Conservation (phyloP, 768 basidiomycete species). For the Termitomyces sp. region DNA sequence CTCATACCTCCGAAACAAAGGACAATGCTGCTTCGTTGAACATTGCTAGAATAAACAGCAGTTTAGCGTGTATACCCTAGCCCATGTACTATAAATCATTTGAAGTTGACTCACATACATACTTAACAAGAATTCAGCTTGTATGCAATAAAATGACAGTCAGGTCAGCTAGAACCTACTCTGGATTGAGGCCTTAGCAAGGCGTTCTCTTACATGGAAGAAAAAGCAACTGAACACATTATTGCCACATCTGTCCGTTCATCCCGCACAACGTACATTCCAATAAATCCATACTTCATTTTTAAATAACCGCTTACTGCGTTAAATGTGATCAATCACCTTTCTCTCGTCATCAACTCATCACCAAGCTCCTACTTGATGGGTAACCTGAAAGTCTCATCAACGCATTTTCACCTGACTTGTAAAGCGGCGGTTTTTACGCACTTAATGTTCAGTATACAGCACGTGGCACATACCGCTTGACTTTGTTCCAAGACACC, state of each 20-base stretch:
- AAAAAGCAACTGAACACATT: background rate
- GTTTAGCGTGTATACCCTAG: conserved; percentile 6
- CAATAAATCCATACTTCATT: background rate
- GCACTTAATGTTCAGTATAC: background rate
- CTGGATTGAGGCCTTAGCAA: background rate
- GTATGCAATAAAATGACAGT: background rate
- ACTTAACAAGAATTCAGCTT: background rate
- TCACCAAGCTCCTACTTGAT: too few species aligned
- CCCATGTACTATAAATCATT: background rate
- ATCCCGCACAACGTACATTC: background rate
- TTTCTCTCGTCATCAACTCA: background rate
- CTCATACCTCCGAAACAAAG: too few species aligned
- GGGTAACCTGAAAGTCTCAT: too few species aligned
- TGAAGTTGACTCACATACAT: background rate
- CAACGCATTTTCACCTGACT: background rate
- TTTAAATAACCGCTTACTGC: background rate
- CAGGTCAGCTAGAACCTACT: background rate
- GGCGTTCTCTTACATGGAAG: background rate
- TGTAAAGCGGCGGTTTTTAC: background rate
- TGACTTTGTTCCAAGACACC: background rate
- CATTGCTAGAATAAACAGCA: too few species aligned
- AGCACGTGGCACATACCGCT: background rate
- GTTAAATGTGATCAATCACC: background rate
- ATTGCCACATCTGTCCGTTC: background rate
- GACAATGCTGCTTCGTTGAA: too few species aligned